Base-by-base conservation (phyloP, 352 stramenopile species). In the Pythium aristosporum region DNA sequence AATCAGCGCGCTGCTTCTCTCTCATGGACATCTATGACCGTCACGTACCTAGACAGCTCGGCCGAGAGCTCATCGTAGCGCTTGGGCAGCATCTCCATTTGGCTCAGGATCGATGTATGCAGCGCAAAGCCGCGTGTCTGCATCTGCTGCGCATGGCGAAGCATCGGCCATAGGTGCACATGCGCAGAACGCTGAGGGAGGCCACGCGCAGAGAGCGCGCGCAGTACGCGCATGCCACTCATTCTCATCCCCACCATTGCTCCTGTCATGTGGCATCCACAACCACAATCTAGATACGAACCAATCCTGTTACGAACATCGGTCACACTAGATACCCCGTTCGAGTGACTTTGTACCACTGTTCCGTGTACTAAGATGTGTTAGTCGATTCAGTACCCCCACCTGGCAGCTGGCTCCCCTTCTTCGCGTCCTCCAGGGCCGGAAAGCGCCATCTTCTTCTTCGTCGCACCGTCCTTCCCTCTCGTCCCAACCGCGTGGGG, bases 71-170 rank as follows among this genome's bases (percentile, higher is more conserved):
- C 81, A 50, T 90, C 79, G 55, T 91, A 92, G 48, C 83, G 74
- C 30, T 65, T 77, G 6, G 77, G 60, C 21, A 92, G 65, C 50
- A 88, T 64, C 10, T 85, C 74, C 78, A 92, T 90, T 42, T 88
- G 83, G 61, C 63, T 88, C 58, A 85, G 20, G 47, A 92, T 92
- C 36, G 83, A 86, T 64, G 79, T 61, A 65, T 88, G 83, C 74
- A 92, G 76, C n/a, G 83, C 79, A 42, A 92, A 81, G 5, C 57
- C 48, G 9, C 80, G 77, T 12, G 57, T 58, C 57, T 82, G 79
- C 46, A 59, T 36, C 39, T 37, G 61, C 42, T 41, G 39, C 7
- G 46, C 4, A n/a, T 9, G 15, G 3, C 21, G n/a, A n/a, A 1
- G 5, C 23, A 5, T 25, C 12, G 21, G 39, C n/a, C 16, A 41